Conservation (phyloP, 208 protist species). For the Wallacemonas sp. region DNA sequence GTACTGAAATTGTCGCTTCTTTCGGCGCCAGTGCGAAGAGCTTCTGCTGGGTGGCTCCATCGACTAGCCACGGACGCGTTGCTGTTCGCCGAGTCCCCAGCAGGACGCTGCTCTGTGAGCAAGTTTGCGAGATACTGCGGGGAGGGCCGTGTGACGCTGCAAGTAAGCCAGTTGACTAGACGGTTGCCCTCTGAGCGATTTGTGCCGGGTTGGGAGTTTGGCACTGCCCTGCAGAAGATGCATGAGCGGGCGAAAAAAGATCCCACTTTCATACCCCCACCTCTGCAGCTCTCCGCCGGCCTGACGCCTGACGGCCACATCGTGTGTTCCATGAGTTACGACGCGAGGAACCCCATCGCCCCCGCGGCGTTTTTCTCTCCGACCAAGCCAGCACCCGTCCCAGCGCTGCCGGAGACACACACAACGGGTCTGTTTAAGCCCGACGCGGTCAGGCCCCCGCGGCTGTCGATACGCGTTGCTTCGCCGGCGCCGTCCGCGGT, state of each 20-base stretch:
- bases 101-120: not conserved
- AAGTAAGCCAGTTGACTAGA: not conserved
- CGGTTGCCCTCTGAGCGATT: not conserved
- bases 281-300: not conserved
- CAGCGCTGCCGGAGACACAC: not conserved
- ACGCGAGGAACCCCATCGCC: not conserved
- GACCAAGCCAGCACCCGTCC: not conserved
- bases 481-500: too few relatives aligned
- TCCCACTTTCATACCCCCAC: not conserved
- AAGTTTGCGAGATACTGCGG: not conserved
- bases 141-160: not conserved
- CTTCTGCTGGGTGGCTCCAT: slow-evolving; percentile 7
- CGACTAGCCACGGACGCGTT: not conserved
- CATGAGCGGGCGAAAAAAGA: not conserved
- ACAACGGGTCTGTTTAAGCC: too few relatives aligned
- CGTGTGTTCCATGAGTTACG: not conserved
- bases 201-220: not conserved
- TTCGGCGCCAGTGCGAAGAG: slow-evolving; percentile 18
- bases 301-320: not conserved
- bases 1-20: slow-evolving; percentile 34
- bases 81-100: slow-evolving; percentile 1
- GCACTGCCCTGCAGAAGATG: not conserved
- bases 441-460: too few relatives aligned
- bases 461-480: too few relatives aligned
- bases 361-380: not conserved